phyloP scores from a whole-genome alignment of 2,329 filamentous ascomycete species.

The Chaetomium sp. region DNA sequence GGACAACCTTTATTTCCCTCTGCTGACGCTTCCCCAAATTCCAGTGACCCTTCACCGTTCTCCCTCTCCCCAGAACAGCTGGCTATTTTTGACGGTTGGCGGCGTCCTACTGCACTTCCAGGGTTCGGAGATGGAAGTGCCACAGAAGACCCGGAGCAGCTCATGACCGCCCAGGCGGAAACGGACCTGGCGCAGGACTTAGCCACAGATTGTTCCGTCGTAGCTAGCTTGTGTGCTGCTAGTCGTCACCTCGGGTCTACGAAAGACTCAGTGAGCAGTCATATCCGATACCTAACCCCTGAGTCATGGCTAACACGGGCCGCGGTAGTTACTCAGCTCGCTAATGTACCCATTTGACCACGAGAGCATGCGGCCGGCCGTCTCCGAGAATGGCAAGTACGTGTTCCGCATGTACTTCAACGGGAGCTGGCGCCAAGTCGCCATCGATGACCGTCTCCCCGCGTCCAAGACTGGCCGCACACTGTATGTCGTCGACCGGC shows the following conservation, averaged over 20 bases:
- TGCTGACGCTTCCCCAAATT: constrained; percentile 16
- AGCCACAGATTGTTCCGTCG: constrained; percentile 94
- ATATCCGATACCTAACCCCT: background rate
- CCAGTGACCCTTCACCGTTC: constrained; percentile 69
- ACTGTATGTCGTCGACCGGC: constrained; percentile 84
- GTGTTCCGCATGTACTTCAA: constrained; percentile 94
- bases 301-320: constrained; percentile 15
- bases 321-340: constrained; percentile 65
- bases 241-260: constrained; percentile 70
- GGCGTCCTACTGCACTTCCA: constrained; percentile 71
- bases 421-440: constrained; percentile 82
- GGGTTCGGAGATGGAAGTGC: constrained; percentile 31
- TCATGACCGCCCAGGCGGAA: constrained; percentile 48
- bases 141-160: constrained; percentile 25
- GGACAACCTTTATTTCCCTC: background rate
- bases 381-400: constrained; percentile 85
- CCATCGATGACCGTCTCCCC: constrained; percentile 87
- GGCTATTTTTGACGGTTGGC: constrained; percentile 81
- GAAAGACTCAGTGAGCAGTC: constrained; percentile 61
- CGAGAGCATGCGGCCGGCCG: constrained; percentile 55
- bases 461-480: constrained; percentile 72
- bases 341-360: constrained; percentile 76
- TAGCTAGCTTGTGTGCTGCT: constrained; percentile 87
- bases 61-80: constrained; percentile 74
- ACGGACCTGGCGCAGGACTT: constrained; percentile 93